Evolutionary conservation across 371 early-diverging fungal genomes (phyloP), one percentile per base, ranked within the genome.

Genomic region (Mortierella sp.): DNA sequence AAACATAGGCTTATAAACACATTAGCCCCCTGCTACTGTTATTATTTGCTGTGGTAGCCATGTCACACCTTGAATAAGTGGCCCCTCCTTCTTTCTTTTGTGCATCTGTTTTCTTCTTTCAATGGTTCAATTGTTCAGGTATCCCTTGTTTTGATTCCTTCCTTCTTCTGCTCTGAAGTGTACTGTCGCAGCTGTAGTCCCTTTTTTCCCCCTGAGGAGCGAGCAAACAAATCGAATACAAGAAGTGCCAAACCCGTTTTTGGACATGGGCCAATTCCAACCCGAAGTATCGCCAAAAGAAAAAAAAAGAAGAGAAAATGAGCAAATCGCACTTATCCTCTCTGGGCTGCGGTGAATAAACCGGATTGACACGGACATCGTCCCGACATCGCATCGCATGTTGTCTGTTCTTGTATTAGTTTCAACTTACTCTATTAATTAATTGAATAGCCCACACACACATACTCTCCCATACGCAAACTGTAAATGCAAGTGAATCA

Each of bases 201-300:
- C 38, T 65, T 24, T 65, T 42, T 65, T n/a, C n/a, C n/a, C n/a
- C 68, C 24, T 42, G 68, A 38, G 42, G 42, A 38, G 42, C 42
- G 42, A 68, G 68, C 24, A 9, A 50, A 50, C 50, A 50, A 50
- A 11, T 16, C 50, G 16, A 16, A 13, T 34, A 38, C 19, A 34
- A 16, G 31, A 38, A 65, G 34, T 21, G 65, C 68, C 68, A 68
- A 68, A 68, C 68, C 68, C 68, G 68, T 68, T 68, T 68, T 42
- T 68, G 68, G 68, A 68, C 42, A 68, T 38, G 8, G 68, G 24
- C 68, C 42, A 68, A 24, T 68, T 68, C 24, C 68, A 68, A 68
- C 68, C 11, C 44, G 68, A 68, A 38, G 42, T 60, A 14, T 28
- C 68, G 11, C 44, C 10, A 21, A 3, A 1, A 38, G 19, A 65